A percentile compares a stretch with the other conserved stretches of the same genome.
These are phyloP conservation scores for Parastagonospora nodorum DNA, from an alignment of 2,329 filamentous ascomycete species.

Conservation along the genomic window DNA sequence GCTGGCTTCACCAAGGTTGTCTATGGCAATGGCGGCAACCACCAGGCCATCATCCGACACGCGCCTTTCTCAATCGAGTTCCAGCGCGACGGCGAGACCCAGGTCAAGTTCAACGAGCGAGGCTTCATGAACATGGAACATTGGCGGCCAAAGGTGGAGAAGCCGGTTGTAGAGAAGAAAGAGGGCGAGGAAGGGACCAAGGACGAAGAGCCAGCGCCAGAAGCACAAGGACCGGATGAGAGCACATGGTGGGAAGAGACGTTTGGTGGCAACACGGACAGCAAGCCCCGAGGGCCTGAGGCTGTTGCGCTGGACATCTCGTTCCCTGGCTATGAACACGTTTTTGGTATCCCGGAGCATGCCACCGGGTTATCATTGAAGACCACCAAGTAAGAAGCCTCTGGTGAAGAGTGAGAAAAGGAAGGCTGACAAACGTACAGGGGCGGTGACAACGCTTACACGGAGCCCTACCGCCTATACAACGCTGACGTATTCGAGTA, in stretches of 20 bases:
- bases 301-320: slow-evolving; percentile 89
- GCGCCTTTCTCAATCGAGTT: slow-evolving; percentile 86
- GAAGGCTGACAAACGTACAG: slow-evolving; percentile 33
- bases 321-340: slow-evolving; percentile 89
- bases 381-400: slow-evolving; percentile 70
- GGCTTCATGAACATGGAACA: slow-evolving; percentile 93
- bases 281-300: slow-evolving; percentile 93
- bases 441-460: slow-evolving; percentile 82
- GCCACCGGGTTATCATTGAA: slow-evolving; percentile 85
- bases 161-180: slow-evolving; percentile 55
- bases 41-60: slow-evolving; percentile 83
- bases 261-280: slow-evolving; percentile 93
- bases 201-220: slow-evolving; percentile 50
- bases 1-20: slow-evolving; percentile 71
- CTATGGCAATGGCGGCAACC: slow-evolving; percentile 76
- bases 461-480: slow-evolving; percentile 91
- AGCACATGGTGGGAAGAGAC: slow-evolving; percentile 98
- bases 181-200: slow-evolving; percentile 53
- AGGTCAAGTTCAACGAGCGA: slow-evolving; percentile 88
- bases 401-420: neutral
- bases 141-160: slow-evolving; percentile 86
- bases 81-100: slow-evolving; percentile 76
- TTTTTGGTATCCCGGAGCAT: slow-evolving; percentile 94
- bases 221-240: slow-evolving; percentile 67
- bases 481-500: slow-evolving; percentile 99